Conservation (phyloP, 345 rosid species). For the Salix dunnii region DNA sequence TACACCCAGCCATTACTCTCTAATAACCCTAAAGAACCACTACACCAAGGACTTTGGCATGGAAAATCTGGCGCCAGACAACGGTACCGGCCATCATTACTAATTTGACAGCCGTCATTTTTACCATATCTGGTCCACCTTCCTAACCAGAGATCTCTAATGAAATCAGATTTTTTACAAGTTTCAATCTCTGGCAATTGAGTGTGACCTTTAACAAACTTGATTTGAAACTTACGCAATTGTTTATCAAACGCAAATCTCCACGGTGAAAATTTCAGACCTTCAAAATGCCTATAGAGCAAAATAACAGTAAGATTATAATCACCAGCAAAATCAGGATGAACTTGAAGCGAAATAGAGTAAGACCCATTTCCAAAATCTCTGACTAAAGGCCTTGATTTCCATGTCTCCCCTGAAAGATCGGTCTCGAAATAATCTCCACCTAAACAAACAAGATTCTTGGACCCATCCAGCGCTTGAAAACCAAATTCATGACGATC, state of each 20-base stretch:
- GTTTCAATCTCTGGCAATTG: conserved; percentile 44
- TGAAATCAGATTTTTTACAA: conserved; percentile 64
- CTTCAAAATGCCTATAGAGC: conserved; percentile 73
- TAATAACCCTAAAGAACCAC: conserved; percentile 59
- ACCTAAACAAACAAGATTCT: conserved; percentile 54
- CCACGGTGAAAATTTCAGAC: conserved; percentile 61
- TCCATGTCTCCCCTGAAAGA: conserved; percentile 85
- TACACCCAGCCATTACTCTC: conserved; percentile 99
- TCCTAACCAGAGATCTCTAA: conserved; percentile 67
- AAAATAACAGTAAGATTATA: conserved; percentile 67
- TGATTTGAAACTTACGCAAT: conserved; percentile 45
- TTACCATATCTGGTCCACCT: conserved; percentile 87
- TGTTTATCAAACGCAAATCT: conserved; percentile 56
- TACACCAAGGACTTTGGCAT: conserved; percentile 81
- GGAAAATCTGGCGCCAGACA: conserved; percentile 60
- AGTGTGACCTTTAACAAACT: conserved; percentile 36
- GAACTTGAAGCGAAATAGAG: conserved; percentile 68
- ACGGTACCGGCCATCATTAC: conserved; percentile 71
- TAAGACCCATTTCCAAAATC: conserved; percentile 83
- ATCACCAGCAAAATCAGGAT: conserved; percentile 78
- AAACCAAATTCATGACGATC: conserved; percentile 60
- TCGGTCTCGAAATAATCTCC: conserved; percentile 92
- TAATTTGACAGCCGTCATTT: conserved; percentile 58
- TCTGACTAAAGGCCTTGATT: conserved; percentile 70
- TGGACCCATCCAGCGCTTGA: conserved; percentile 56